Evolutionary conservation across 495 filamentous ascomycete species (phyloP), one percentile per base, ranked within the genome.

Genomic region (Tuber brumale): DNA sequence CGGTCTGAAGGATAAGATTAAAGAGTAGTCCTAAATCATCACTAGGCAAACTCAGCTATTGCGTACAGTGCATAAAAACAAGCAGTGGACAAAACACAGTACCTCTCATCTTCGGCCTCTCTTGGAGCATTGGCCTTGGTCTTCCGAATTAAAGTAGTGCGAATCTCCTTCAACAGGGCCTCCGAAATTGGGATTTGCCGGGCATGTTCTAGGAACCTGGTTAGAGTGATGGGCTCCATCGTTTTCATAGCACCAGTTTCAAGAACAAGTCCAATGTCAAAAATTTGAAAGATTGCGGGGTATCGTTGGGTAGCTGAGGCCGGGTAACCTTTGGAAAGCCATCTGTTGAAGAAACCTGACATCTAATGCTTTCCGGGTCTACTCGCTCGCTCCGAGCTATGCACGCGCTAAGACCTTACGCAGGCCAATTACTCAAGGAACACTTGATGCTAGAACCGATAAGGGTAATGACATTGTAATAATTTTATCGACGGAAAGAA

Each of bases 1-100:
- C 73, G 44, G 81, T 83, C 5, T 70, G 27, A 3, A 83, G 81
- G 69, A 83, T 39, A 1, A 73, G 14, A 45, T 39, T 12, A 70
- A 82, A 78, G 73, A 81, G 76, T 19, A 48, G 19, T 31, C 31
- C 31, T 23, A 79, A 61, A n/a, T 23, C 43, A 39, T 45, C 43
- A 14, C 76, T 79, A 27, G 42, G 21, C 7, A 44, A 14, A 10
- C 37, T 23, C n/a, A 44, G 21, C 42, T 19, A 51, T 23, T 72
- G 37, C 4, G 43, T 19, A n/a, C n/a, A n/a, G n/a, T n/a, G n/a
- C n/a, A n/a, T n/a, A 72, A 39, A 39, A 73, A 18, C 16, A 71
- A 35, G 61, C 39, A 41, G 27, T 2, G 27, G 57, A 6, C 27
- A 19, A 27, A 18, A 7, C 12, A 66, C 14, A 1, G 27, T 46